Evolutionary conservation across 371 early-diverging fungal species (phyloP).

Genomic region (Syncephalastrum contaminatum): DNA sequence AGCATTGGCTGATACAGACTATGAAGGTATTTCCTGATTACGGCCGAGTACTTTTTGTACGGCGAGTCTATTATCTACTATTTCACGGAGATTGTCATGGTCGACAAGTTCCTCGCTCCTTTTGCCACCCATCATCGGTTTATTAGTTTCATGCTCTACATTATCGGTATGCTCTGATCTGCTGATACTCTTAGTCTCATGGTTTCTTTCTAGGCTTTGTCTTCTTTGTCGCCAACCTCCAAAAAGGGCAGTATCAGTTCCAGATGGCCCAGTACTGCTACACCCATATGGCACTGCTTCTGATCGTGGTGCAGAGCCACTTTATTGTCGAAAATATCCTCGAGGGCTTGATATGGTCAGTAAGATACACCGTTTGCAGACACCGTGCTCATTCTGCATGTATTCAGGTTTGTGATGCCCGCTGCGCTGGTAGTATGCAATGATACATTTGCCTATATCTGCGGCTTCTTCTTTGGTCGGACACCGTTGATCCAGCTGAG

Average conservation of each 20-base stretch:
- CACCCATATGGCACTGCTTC: constrained; percentile 93
- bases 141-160: constrained; percentile 88
- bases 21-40: constrained; percentile 74
- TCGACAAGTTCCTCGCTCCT: constrained; percentile 79
- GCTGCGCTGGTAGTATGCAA: constrained; percentile 93
- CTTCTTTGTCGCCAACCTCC: constrained; percentile 90
- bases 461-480: constrained; percentile 93
- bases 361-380: not conserved
- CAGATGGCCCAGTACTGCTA: constrained; percentile 96
- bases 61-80: constrained; percentile 91
- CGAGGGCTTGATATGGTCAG: constrained; percentile 96
- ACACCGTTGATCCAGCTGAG: constrained; percentile 94
- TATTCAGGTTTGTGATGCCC: constrained; percentile 78
- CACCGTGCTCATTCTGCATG: not conserved
- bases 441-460: constrained; percentile 97
- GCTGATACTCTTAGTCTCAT: not conserved
- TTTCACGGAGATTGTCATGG: constrained; percentile 76
- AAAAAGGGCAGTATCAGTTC: constrained; percentile 82
- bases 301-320: constrained; percentile 89
- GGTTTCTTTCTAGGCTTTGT: constrained; percentile 73
- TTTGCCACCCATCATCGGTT: constrained; percentile 94
- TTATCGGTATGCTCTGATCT: constrained; percentile 56
- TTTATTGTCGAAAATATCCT: constrained; percentile 96
- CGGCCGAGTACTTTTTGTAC: constrained; percentile 90
- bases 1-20: not conserved